Evolutionary conservation across 192 early-diverging fungal species (phyloP), one percentile per base, ranked within the genome.

Genomic region (Pilobolus umbonatus): DNA sequence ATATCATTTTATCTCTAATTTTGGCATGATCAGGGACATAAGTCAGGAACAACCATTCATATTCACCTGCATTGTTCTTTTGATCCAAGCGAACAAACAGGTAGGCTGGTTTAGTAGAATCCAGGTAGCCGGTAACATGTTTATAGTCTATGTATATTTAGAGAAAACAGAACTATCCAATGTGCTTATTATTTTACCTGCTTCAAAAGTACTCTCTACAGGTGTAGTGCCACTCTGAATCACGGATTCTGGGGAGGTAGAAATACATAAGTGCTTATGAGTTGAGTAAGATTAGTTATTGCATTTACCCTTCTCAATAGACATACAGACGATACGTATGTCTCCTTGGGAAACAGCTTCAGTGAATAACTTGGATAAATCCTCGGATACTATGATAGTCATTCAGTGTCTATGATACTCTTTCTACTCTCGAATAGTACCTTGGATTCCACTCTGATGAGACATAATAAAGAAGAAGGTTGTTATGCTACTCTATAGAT

Each of bases 1-100:
- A 94, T 32, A 98, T 76, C 93, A 96, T 98, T 70, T 97, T 96
- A 51, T 91, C 87, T 22, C 94, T 79, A 26, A 96, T 87, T 30
- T 77, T 79, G 24, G 90, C 86, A 25, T 77, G 40, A 61, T 95
- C 93, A 1, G 93, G 93, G 5, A 93, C 87, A 69, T 85, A 93
- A 29, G 81, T 71, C 43, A 88, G 67, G 39, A 95, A 77, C 39
- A 90, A 73, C 92, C 92, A 95, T 35, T 80, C 72, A 47, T 69
- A 61, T 15, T 69, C 68, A 29, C 72, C 74, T n/a, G 66, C 26
- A 7, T 55, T 29, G 15, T 67, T 59, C n/a, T 58, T 69, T 26
- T 56, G 38, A 60, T 87, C 88, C 14, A 82, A 62, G 5, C 87
- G 78, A 15, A 84, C 78, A 22, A 91, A 61, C 39, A 93, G 60